Evolutionary conservation across 768 basidiomycete genomes (phyloP).

Genomic region (Podaxis rugospora): DNA sequence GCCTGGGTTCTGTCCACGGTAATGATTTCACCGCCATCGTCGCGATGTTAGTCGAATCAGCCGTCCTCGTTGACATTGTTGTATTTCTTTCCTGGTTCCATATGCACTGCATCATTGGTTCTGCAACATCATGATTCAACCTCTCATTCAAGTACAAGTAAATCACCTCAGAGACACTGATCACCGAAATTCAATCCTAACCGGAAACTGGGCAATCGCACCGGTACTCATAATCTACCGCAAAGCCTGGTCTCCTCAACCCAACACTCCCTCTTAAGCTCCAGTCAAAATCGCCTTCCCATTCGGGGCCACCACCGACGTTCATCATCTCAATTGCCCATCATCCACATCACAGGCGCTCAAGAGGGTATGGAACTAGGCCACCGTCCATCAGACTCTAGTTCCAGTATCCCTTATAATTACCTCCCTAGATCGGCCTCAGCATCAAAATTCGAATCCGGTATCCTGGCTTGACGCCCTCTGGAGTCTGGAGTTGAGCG

Average conservation of each 20-base stretch:
- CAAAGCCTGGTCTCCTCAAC: conserved; percentile 12
- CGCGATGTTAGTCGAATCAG: conserved; percentile 6
- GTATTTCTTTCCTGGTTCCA: conserved; percentile 3
- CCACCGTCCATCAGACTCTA: neutral
- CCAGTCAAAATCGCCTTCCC: neutral
- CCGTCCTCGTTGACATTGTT: neutral
- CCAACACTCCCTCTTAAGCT: neutral
- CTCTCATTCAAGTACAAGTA: conserved; percentile 5
- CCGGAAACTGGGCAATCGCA: conserved; percentile 12
- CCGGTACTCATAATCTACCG: conserved; percentile 18
- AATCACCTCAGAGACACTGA: neutral
- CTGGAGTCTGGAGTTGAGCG: neutral
- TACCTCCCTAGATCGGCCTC: neutral
- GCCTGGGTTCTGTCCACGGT: neutral
- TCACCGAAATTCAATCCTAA: neutral
- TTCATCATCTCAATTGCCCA: neutral
- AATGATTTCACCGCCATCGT: neutral
- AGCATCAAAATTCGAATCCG: neutral
- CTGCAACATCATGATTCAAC: conserved; percentile 5
- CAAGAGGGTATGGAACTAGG: neutral
- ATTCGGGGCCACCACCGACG: neutral
- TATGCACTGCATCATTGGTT: conserved; percentile 7
- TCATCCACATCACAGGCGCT: neutral
- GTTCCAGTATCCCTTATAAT: neutral
- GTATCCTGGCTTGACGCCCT: neutral